Evolutionary conservation across 306 rosid genomes (phyloP).

Genomic region (Astragalus membranaceus): DNA sequence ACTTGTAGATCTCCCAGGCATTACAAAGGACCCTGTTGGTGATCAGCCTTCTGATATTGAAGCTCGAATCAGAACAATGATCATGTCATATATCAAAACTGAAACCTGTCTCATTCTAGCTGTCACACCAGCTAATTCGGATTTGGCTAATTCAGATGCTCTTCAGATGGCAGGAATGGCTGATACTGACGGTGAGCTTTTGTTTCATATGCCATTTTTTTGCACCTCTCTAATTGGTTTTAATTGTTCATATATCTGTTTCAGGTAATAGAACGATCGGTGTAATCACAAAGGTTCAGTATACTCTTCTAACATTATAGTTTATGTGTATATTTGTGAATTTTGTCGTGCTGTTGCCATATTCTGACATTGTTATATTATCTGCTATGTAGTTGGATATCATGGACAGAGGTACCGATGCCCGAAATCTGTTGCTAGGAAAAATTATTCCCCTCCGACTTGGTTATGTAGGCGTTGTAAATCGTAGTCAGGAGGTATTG

Average conservation of each 20-base stretch:
- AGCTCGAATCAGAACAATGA: conserved; percentile 95
- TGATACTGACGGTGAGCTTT: conserved; percentile 86
- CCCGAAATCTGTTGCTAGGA: conserved; percentile 89
- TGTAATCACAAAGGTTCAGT: conserved; percentile 79
- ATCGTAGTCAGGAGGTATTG: conserved; percentile 98
- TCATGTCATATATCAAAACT: conserved; percentile 87
- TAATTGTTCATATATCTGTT: conserved; percentile 18
- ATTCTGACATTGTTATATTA: conserved; percentile 27
- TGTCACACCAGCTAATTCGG: conserved; percentile 97
- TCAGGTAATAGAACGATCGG: conserved; percentile 96
- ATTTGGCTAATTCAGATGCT: conserved; percentile 98
- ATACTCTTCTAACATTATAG: conserved; percentile 8
- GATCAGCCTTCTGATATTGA: conserved; percentile 98
- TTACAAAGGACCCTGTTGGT: conserved; percentile 98
- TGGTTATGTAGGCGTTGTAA: conserved; percentile 95
- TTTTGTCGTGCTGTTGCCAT: conserved; percentile 11
- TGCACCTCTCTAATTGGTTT: not conserved
- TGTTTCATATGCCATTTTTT: conserved; percentile 21
- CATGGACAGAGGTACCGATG: conserved; percentile 99
- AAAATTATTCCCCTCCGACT: conserved; percentile 94
- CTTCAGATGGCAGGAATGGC: conserved; percentile 99
- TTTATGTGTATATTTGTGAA: not conserved
- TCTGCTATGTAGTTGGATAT: conserved; percentile 67
- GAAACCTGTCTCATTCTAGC: conserved; percentile 89
- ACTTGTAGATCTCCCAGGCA: conserved; percentile 94